These are phyloP conservation scores for Arctostaphylos glauca DNA, from an alignment of 148 eudicot genomes.

Conservation along the genomic window DNA sequence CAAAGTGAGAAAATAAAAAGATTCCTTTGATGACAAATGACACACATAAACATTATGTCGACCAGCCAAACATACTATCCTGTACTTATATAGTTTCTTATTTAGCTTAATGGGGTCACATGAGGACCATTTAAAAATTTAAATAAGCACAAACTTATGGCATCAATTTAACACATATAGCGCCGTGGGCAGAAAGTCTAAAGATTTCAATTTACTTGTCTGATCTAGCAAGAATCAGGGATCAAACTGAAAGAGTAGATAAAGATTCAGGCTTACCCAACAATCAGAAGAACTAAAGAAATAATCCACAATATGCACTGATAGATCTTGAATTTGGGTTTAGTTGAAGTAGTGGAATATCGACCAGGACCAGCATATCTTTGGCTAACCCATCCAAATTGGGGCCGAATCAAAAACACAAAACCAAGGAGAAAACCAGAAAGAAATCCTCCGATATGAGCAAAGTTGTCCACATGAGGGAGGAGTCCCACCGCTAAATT, in stretches of 20 bases:
- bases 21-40: not conserved
- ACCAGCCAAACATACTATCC: not conserved
- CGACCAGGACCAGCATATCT: conserved; percentile 27
- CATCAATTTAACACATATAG: not conserved
- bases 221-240: not conserved
- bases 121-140: not conserved
- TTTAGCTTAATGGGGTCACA: not conserved
- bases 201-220: conserved; percentile 4
- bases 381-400: conserved; percentile 68
- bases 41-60: not conserved
- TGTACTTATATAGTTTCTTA: not conserved
- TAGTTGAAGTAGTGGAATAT: conserved; percentile 21
- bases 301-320: conserved; percentile 59
- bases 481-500: conserved; percentile 78
- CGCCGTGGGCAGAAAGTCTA: conserved; percentile 14
- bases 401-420: conserved; percentile 77
- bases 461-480: conserved; percentile 94
- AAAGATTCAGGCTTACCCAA: conserved; percentile 48
- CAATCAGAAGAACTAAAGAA: conserved; percentile 52
- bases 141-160: not conserved
- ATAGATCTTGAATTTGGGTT: conserved; percentile 58
- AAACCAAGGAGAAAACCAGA: conserved; percentile 88
- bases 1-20: no score
- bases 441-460: conserved; percentile 88
- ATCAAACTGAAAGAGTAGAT: not conserved